A percentile compares a stretch with the other conserved stretches of the same genome.
phyloP scores from a whole-genome alignment of 2,329 filamentous ascomycete genomes.

The Claviceps humidiphila region DNA sequence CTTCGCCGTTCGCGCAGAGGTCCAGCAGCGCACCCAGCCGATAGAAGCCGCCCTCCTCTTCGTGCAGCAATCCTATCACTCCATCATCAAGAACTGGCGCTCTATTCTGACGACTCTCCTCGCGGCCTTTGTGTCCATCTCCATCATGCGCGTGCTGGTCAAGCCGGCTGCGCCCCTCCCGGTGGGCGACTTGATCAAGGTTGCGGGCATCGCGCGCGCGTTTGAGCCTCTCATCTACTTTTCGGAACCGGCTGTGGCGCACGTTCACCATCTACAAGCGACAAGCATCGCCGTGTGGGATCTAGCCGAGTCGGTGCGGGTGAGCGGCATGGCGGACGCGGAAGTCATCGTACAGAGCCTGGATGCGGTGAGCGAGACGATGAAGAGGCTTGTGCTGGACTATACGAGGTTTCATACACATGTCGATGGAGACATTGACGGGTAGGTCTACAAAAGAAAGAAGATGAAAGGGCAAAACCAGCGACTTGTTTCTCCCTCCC shows the following conservation, averaged over 20 bases:
- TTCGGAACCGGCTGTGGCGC: conserved; percentile 74
- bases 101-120: conserved; percentile 51
- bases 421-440: conserved; percentile 85
- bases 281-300: conserved; percentile 93
- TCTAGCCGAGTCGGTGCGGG: conserved; percentile 76
- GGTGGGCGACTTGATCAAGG: conserved; percentile 64
- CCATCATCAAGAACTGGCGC: conserved; percentile 55
- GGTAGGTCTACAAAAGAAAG: conserved; percentile 26
- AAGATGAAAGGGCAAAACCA: not conserved
- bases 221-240: conserved; percentile 94
- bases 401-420: conserved; percentile 87
- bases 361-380: conserved; percentile 71
- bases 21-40: conserved; percentile 74
- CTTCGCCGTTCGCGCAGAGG: conserved; percentile 75
- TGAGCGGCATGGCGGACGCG: conserved; percentile 82
- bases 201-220: conserved; percentile 76
- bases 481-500: not conserved
- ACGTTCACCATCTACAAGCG: conserved; percentile 79
- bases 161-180: conserved; percentile 44
- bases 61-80: conserved; percentile 43
- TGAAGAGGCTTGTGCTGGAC: conserved; percentile 74
- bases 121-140: conserved; percentile 49
- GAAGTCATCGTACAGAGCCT: conserved; percentile 75
- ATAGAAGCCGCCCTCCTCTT: conserved; percentile 61
- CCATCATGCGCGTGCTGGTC: conserved; percentile 51